Percentiles rank a stretch among this genome's conserved stretches.
Evolutionary conservation across 2,329 filamentous ascomycete species (phyloP).

Genomic region (Aspergillus thermomutatus): DNA sequence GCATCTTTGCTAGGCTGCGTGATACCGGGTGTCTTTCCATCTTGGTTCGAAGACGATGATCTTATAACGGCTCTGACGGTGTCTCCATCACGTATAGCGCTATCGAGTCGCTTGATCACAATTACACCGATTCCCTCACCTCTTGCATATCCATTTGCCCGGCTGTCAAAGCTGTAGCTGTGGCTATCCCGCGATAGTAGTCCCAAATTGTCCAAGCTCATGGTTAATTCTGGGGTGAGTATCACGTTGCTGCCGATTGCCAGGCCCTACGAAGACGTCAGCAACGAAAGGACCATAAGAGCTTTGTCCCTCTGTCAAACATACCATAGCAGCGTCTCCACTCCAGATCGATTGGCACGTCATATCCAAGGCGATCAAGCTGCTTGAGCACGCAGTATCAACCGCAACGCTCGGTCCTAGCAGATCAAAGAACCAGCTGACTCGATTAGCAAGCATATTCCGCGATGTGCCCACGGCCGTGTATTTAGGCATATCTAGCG

Average conservation of each 20-base stretch:
- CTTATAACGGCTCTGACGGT: constrained; percentile 37
- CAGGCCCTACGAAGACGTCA: constrained; percentile 1
- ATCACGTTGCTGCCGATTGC: constrained; percentile 16
- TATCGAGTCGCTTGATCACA: constrained; percentile 47
- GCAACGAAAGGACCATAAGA: background rate
- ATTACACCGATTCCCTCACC: constrained; percentile 50
- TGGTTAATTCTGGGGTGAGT: constrained; percentile 10
- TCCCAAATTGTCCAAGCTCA: constrained; percentile 8
- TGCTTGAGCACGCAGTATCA: constrained; percentile 28
- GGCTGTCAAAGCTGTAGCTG: constrained; percentile 26
- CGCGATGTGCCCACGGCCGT: constrained; percentile 22
- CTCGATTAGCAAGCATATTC: constrained; percentile 31
- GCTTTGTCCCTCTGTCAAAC: constrained; percentile 3
- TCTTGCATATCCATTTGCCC: constrained; percentile 47
- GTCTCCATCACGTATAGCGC: constrained; percentile 45
- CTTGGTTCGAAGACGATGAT: constrained; percentile 26
- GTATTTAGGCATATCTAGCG: constrained; percentile 13
- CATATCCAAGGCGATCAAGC: constrained; percentile 22
- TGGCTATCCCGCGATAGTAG: constrained; percentile 10
- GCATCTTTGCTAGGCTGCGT: constrained; percentile 1
- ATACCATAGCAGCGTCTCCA: constrained; percentile 17
- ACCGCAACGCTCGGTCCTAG: constrained; percentile 26
- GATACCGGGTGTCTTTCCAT: constrained; percentile 16
- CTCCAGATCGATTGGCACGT: constrained; percentile 18
- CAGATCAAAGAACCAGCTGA: constrained; percentile 26